Evolutionary conservation across 208 protist genomes (phyloP).

Genomic region (Trypanosoma grayi): DNA sequence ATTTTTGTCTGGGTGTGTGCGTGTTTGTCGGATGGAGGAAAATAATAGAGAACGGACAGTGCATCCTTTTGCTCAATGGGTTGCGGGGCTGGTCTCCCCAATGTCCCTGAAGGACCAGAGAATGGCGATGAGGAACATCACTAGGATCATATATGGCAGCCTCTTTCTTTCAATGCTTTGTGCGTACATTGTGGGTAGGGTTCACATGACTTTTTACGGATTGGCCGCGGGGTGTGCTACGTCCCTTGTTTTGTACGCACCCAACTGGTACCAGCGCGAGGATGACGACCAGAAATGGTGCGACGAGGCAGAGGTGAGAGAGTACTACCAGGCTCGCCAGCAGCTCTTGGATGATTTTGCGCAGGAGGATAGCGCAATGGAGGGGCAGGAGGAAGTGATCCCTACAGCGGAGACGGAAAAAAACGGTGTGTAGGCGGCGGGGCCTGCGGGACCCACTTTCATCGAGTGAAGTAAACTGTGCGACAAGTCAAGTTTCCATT

Average conservation of each 20-base stretch:
- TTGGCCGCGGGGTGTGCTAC: constrained; percentile 34
- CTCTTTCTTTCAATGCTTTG: constrained; percentile 53
- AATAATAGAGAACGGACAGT: constrained; percentile 13
- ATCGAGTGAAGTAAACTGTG: too few relatives aligned
- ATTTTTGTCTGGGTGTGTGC: constrained; percentile 5
- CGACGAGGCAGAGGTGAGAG: constrained; percentile 42
- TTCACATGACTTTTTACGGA: constrained; percentile 47
- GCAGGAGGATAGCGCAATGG: background rate
- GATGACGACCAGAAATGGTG: constrained; percentile 61
- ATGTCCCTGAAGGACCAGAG: constrained; percentile 79
- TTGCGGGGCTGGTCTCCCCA: constrained; percentile 66
- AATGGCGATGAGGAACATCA: constrained; percentile 23
- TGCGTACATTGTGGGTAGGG: constrained; percentile 48
- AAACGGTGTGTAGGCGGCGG: too few relatives aligned
- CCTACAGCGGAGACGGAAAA: background rate
- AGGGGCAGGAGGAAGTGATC: background rate
- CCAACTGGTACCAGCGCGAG: constrained; percentile 75
- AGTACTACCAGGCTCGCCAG: constrained; percentile 52
- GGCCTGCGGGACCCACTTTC: background rate
- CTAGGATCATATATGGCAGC: constrained; percentile 44
- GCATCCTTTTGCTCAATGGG: constrained; percentile 53
- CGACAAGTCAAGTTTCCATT: too few relatives aligned
- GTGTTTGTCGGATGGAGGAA: constrained; percentile 1
- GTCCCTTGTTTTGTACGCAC: constrained; percentile 48
- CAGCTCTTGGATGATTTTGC: constrained; percentile 3